Evolutionary conservation across 352 stramenopile genomes (phyloP).

Genomic region (Globisporangium nodosum): DNA sequence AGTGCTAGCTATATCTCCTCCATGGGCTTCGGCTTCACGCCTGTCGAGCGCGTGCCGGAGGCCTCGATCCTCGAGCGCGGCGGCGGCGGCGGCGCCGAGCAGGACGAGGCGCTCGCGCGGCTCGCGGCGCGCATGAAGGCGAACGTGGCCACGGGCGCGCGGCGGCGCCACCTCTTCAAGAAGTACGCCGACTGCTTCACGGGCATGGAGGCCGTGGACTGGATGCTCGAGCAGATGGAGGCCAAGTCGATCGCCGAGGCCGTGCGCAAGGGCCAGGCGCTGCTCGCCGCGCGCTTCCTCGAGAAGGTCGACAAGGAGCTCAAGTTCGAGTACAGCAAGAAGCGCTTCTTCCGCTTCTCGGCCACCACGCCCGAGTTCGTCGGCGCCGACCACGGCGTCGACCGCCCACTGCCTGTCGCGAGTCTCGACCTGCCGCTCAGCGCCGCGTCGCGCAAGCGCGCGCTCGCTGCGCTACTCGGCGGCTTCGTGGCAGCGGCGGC

Average conservation of each 20-base stretch:
- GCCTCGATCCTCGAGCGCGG: conserved; percentile 22
- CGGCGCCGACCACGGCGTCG: conserved; percentile 14
- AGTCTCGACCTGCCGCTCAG: conserved; percentile 62
- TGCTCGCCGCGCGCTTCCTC: conserved; percentile 64
- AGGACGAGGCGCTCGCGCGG: conserved; percentile 61
- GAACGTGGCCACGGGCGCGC: conserved; percentile 68
- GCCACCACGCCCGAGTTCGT: conserved; percentile 74
- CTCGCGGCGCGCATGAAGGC: conserved; percentile 76
- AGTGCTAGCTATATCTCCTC: not conserved
- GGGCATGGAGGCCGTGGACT: conserved; percentile 80
- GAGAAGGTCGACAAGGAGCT: conserved; percentile 79
- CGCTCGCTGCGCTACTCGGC: conserved; percentile 62
- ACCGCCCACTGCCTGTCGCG: conserved; percentile 40
- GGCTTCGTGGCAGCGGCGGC: conserved; percentile 75
- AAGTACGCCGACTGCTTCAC: conserved; percentile 82
- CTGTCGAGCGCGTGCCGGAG: conserved; percentile 50
- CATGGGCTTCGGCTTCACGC: conserved; percentile 17
- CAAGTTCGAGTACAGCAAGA: conserved; percentile 84
- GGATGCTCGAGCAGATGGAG: conserved; percentile 85
- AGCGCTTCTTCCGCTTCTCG: conserved; percentile 77
- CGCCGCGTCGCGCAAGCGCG: conserved; percentile 45
- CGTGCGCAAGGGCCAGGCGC: conserved; percentile 72
- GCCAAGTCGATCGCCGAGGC: conserved; percentile 74
- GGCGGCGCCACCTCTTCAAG: conserved; percentile 71
- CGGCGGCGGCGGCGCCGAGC: conserved; percentile 29